These are phyloP conservation scores for Arachis stenosperma DNA, from an alignment of 306 rosid genomes.

Conservation along the genomic window DNA sequence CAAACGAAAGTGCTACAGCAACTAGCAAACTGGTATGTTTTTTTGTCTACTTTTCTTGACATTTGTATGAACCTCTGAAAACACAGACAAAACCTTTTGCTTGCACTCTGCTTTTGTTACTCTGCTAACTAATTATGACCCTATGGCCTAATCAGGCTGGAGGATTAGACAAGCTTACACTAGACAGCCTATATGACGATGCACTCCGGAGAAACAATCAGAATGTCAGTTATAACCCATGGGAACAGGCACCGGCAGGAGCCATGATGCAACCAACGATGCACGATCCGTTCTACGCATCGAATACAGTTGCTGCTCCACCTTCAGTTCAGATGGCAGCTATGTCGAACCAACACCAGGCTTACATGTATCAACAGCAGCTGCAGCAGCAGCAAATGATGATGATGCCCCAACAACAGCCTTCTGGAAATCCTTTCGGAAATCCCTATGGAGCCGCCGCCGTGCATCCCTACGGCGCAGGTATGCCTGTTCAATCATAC, in stretches of 20 bases:
- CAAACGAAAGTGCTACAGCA: constrained; percentile 74
- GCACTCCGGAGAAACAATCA: constrained; percentile 91
- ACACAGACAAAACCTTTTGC: constrained; percentile 1
- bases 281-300: constrained; percentile 83
- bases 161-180: constrained; percentile 90
- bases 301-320: constrained; percentile 73
- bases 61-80: not conserved
- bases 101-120: not conserved
- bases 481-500: constrained; percentile 89
- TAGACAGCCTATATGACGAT: constrained; percentile 96
- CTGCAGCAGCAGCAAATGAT: constrained; percentile 83
- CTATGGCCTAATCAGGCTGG: constrained; percentile 71
- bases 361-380: constrained; percentile 80
- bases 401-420: constrained; percentile 81
- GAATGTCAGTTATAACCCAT: constrained; percentile 89
- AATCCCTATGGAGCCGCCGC: constrained; percentile 73
- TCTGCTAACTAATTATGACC: constrained; percentile 36
- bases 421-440: constrained; percentile 76
- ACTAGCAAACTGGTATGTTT: constrained; percentile 81
- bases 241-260: constrained; percentile 77
- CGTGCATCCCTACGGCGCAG: constrained; percentile 71
- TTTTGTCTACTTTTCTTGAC: constrained; percentile 26
- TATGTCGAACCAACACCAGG: constrained; percentile 90
- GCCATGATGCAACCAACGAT: constrained; percentile 66
- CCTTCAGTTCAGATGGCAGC: constrained; percentile 90